Conservation (phyloP, 2,329 filamentous ascomycete genomes). For the Cladosporium sp. region DNA sequence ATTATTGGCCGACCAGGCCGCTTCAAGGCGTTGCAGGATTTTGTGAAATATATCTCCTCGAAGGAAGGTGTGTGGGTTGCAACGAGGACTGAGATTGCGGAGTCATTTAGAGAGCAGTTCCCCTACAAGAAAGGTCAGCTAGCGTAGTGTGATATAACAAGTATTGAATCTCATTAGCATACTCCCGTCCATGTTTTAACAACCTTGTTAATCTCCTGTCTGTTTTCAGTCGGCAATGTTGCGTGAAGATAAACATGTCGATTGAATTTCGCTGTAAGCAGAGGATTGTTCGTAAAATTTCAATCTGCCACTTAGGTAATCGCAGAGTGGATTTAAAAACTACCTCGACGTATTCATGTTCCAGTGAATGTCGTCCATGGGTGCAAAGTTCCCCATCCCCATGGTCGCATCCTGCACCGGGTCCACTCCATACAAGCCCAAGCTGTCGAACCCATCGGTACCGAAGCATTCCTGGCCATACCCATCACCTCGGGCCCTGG, state of each 20-base stretch:
- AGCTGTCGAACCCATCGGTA: not conserved
- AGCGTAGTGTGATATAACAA: constrained; percentile 11
- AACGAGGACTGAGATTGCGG: constrained; percentile 29
- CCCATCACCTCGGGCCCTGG: not conserved
- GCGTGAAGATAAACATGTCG: no score
- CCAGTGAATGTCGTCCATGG: not conserved
- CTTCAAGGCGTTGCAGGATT: constrained; percentile 47
- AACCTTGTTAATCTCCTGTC: no score
- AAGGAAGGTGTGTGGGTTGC: constrained; percentile 53
- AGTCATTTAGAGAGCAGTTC: constrained; percentile 45
- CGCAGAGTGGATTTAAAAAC: no score
- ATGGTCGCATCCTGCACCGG: constrained; percentile 5
- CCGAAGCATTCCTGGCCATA: not conserved
- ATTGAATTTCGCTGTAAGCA: no score
- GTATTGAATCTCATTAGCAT: no score
- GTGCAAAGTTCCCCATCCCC: not conserved
- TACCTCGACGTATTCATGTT: not conserved
- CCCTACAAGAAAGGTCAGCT: constrained; percentile 38
- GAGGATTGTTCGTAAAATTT: no score
- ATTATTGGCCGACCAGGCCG: constrained; percentile 51
- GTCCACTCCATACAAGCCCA: constrained; percentile 1
- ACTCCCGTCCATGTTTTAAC: no score
- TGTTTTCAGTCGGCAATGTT: no score
- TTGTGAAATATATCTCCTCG: constrained; percentile 48
- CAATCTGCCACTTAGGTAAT: no score